Evolutionary conservation across 208 protist genomes (phyloP), one percentile per base, ranked within the genome.

Genomic region (Tritrichomonas foetus): DNA sequence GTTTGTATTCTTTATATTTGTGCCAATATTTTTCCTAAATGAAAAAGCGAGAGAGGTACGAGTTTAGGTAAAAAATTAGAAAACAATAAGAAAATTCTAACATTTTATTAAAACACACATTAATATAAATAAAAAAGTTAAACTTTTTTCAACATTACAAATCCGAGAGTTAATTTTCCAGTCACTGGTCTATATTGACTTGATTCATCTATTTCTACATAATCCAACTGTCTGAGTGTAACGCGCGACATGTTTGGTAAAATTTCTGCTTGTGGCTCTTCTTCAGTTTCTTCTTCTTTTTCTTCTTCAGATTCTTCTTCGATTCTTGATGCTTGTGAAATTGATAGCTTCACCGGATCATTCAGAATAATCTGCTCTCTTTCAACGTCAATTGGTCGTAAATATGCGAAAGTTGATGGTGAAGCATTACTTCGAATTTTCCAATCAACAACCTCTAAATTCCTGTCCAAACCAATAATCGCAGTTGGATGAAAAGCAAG

Each of bases 61-160:
- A n/a, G n/a, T n/a, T n/a, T n/a, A n/a, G n/a, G n/a, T n/a, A n/a
- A n/a, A n/a, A 61, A 61, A 61, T 22, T 22, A 61, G 53, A 61
- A 61, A 61, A 61, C 53, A 61, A 5, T 61, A 61, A 61, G 5
- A 61, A 22, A 61, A 61, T 61, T 61, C 53, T 22, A 61, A 61
- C 53, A 61, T 61, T 61, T 61, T 22, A 61, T 61, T 22, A 61
- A 61, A 61, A 61, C 53, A 61, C 5, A 61, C 53, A 61, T 22
- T 61, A 61, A 22, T 22, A 22, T 22, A 61, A 61, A 61, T 22
- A 22, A 61, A 61, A 16, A 5, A 61, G 16, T 61, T 61, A 61
- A 61, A 16, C 53, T 61, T 82, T 82, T 39, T 82, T 82, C 39
- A 82, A 82, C 74, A 82, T 82, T 14, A 82, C 41, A 49, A 82